Conservation (phyloP, 306 rosid genomes). For the Fragaria ananassa region DNA sequence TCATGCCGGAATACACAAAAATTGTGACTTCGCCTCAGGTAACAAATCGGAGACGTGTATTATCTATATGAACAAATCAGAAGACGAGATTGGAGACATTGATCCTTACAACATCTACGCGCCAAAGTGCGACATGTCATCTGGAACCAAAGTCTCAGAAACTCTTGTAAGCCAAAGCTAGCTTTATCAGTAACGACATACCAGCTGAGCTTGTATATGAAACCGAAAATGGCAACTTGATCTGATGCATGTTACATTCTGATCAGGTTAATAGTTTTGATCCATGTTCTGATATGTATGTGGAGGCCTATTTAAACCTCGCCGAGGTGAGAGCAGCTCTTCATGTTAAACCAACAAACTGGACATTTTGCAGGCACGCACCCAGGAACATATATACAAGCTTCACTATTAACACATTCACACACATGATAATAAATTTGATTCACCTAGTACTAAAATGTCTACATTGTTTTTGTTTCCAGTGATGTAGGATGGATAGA, state of each 20-base stretch:
- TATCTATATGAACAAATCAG: not conserved
- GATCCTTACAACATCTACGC: slow-evolving; percentile 45
- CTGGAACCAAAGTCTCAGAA: not conserved
- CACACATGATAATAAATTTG: no score
- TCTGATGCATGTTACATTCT: not conserved
- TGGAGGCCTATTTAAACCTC: not conserved
- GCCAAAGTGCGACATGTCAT: slow-evolving; percentile 28
- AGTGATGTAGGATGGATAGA: slow-evolving; percentile 18
- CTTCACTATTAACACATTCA: no score
- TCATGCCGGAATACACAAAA: slow-evolving; percentile 28
- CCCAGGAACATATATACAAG: slow-evolving; percentile 20
- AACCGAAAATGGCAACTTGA: not conserved
- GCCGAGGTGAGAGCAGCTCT: slow-evolving; percentile 46
- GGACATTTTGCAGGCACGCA: not conserved
- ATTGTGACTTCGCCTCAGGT: slow-evolving; percentile 20
- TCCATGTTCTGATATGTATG: not conserved
- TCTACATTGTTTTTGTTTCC: not conserved
- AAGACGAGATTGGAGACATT: slow-evolving; percentile 28
- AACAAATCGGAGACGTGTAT: not conserved
- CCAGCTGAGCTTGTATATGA: not conserved
- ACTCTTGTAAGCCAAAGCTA: not conserved
- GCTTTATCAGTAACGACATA: not conserved
- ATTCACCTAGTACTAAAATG: not conserved
- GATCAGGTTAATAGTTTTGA: not conserved
- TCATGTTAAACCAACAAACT: slow-evolving; percentile 36